Evolutionary conservation across 140 eudicot species (phyloP), one percentile per base, ranked within the genome.

Genomic region (Bidens hawaiensis): DNA sequence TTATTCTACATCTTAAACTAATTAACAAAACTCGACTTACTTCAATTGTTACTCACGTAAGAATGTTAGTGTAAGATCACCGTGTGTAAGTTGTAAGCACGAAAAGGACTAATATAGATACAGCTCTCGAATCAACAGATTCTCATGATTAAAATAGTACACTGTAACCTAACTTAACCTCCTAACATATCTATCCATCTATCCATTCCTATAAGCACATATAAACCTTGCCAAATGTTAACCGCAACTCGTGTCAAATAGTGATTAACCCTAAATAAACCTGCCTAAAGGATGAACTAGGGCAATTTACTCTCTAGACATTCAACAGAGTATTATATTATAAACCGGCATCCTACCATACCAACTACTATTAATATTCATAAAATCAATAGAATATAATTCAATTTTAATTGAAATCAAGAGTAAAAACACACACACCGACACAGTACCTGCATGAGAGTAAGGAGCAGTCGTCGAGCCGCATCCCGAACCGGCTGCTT

Each of bases 401-500:
- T 4, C n/a, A 16, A 43, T 6, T 42, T 31, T 21, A 72, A 59
- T 31, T 15, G 3, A 55, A 42, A 46, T 6, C 19, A 26, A 36
- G 15, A 58, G 68, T 16, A 47, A 60, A n/a, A 31, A 21, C 7
- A 31, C 17, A 45, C 27, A 46, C 63, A 71, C 69, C 64, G 69
- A 49, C 64, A 60, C 16, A 17, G 3, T 77, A 90, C 98, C 98
- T 90, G 94, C 98, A 90, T 90, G 33, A 90, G 85, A 74, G 98
- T 90, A 15, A 90, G 83, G 79, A 90, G 65, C 0, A 90, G 76
- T 1, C 96, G 83, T 13, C 98, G 68, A 24, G 98, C 98, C 1
- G 98, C 88, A 65, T 90, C 98, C 14, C 96, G 83, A 36, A 90
- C 98, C 0, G 96, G 98, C 75, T 86, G 98, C 58, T 90, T 90